These are phyloP conservation scores for Lepidopterella palustris DNA, from an alignment of 495 filamentous ascomycete species.

Conservation along the genomic window DNA sequence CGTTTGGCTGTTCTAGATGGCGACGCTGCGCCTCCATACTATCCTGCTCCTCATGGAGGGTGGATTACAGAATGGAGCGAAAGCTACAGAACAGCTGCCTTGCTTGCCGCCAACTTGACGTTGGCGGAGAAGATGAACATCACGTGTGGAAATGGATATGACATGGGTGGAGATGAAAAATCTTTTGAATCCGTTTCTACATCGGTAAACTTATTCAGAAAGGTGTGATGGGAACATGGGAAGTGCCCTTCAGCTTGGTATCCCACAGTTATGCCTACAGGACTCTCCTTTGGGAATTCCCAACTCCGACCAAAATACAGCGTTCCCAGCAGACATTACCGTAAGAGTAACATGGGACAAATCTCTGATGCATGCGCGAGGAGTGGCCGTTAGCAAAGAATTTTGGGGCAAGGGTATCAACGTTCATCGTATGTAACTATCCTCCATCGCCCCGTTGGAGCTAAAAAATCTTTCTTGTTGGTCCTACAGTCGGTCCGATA, in stretches of 20 bases:
- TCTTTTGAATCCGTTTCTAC: too few species aligned
- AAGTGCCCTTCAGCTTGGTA: neutral
- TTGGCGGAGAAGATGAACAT: constrained; percentile 28
- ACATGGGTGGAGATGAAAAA: constrained; percentile 15
- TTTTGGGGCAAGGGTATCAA: constrained; percentile 74
- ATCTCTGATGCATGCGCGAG: constrained; percentile 64
- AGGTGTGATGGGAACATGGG: constrained; percentile 16
- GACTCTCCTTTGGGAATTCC: constrained; percentile 26
- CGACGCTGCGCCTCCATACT: constrained; percentile 27
- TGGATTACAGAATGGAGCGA: constrained; percentile 27
- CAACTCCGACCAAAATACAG: constrained; percentile 62
- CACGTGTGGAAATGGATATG: constrained; percentile 21
- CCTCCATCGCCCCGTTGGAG: too few species aligned
- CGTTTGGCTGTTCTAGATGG: constrained; percentile 19
- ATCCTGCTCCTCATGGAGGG: constrained; percentile 27
- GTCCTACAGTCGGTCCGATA: constrained; percentile 60
- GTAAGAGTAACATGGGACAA: constrained; percentile 75
- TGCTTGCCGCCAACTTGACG: constrained; percentile 24
- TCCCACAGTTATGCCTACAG: constrained; percentile 21
- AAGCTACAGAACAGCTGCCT: constrained; percentile 26
- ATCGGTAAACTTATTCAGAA: too few species aligned
- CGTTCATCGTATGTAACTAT: too few species aligned
- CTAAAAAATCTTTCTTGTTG: too few species aligned
- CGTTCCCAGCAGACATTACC: constrained; percentile 75
- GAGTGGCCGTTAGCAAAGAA: constrained; percentile 73